Conservation (phyloP, 306 rosid species). For the Castanea sativa region DNA sequence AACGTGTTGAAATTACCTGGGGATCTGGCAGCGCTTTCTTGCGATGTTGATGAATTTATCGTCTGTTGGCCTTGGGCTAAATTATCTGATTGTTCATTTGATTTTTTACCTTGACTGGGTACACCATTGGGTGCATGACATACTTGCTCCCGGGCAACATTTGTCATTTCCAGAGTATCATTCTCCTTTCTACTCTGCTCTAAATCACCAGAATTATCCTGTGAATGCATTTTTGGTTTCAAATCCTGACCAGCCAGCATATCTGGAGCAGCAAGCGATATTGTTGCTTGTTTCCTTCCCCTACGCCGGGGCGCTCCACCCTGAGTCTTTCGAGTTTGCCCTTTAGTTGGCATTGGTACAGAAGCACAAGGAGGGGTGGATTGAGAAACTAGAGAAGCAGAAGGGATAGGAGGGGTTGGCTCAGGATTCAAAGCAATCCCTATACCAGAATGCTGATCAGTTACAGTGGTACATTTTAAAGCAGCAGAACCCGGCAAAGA, state of each 20-base stretch:
- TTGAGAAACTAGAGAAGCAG: slow-evolving; percentile 45
- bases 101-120: slow-evolving; percentile 32
- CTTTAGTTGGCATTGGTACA: slow-evolving; percentile 45
- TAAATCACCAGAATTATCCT: slow-evolving; percentile 36
- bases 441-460: slow-evolving; percentile 31
- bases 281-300: slow-evolving; percentile 67
- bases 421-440: slow-evolving; percentile 49
- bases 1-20: slow-evolving; percentile 38
- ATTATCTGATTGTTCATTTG: slow-evolving; percentile 34
- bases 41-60: slow-evolving; percentile 32
- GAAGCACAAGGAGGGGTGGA: slow-evolving; percentile 43
- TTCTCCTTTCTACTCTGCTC: slow-evolving; percentile 41
- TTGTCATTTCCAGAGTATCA: slow-evolving; percentile 33
- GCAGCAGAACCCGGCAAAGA: slow-evolving; percentile 41
- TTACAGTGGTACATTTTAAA: slow-evolving; percentile 32
- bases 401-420: slow-evolving; percentile 37
- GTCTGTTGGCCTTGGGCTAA: slow-evolving; percentile 37
- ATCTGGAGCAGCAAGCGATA: slow-evolving; percentile 37
- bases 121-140: slow-evolving; percentile 33
- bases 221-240: slow-evolving; percentile 38
- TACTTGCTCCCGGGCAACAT: slow-evolving; percentile 39
- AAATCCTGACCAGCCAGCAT: slow-evolving; percentile 39
- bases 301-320: slow-evolving; percentile 66
- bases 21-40: slow-evolving; percentile 31
- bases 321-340: slow-evolving; percentile 55